These are phyloP conservation scores for Aureobasidium sp. DNA, from an alignment of 2,329 filamentous ascomycete species.

Conservation along the genomic window DNA sequence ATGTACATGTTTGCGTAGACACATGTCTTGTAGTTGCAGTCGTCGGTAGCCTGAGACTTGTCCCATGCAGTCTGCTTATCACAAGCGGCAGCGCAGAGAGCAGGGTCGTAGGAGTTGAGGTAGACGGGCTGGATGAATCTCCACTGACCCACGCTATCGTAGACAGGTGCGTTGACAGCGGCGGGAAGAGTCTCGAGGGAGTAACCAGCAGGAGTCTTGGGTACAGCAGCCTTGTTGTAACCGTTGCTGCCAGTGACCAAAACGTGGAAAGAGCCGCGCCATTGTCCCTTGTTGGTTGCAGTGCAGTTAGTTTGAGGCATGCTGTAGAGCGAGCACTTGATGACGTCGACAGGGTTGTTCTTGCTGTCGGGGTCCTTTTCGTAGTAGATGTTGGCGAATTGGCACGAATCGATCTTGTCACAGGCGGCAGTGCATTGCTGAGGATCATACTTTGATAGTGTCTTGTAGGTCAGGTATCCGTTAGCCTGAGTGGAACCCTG, in stretches of 20 bases:
- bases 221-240: slow-evolving; percentile 19
- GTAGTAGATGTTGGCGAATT: slow-evolving; percentile 21
- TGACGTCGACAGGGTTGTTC: slow-evolving; percentile 14
- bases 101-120: slow-evolving; percentile 18
- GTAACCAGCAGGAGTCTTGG: slow-evolving; percentile 16
- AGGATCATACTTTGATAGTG: slow-evolving; percentile 17
- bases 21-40: slow-evolving; percentile 17
- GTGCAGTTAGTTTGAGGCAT: slow-evolving; percentile 21
- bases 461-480: slow-evolving; percentile 10
- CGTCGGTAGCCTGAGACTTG: slow-evolving; percentile 16
- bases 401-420: slow-evolving; percentile 16
- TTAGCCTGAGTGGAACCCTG: neutral
- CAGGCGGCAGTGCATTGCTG: slow-evolving; percentile 17
- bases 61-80: slow-evolving; percentile 21
- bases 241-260: slow-evolving; percentile 38
- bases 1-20: slow-evolving; percentile 32
- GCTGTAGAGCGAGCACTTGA: slow-evolving; percentile 31
- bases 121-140: slow-evolving; percentile 18
- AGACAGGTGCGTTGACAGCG: slow-evolving; percentile 27
- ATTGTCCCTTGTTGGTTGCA: slow-evolving; percentile 28
- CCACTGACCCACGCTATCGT: slow-evolving; percentile 20
- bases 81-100: slow-evolving; percentile 22
- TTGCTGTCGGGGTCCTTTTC: slow-evolving; percentile 14
- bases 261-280: slow-evolving; percentile 28
- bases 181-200: slow-evolving; percentile 24